Percentiles rank a stretch among this genome's conserved stretches.
Evolutionary conservation across 768 basidiomycete species (phyloP).

Genomic region (Trametes sanguinea): DNA sequence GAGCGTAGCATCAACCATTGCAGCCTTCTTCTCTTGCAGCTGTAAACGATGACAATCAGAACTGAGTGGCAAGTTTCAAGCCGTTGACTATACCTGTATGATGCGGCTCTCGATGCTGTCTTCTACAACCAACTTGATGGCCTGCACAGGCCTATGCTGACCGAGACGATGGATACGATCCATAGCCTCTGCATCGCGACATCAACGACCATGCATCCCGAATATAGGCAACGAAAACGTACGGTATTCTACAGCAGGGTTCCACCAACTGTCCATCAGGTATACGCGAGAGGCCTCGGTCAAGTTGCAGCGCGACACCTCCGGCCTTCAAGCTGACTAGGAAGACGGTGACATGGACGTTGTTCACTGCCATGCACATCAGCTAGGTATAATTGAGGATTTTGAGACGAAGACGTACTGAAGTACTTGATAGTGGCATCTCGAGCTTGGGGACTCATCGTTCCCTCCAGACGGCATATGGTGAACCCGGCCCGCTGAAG

Average conservation of each 20-base stretch:
- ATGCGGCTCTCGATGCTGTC: constrained; percentile 97
- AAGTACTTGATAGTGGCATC: constrained; percentile 95
- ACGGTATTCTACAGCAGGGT: constrained; percentile 93
- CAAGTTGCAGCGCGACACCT: constrained; percentile 86
- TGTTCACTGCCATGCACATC: constrained; percentile 66
- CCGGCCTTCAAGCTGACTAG: constrained; percentile 95
- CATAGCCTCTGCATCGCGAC: constrained; percentile 74
- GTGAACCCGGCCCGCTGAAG: constrained; percentile 90
- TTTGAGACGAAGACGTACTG: constrained; percentile 51
- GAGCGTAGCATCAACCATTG: constrained; percentile 89
- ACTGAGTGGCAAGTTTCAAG: background rate
- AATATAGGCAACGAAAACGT: constrained; percentile 35
- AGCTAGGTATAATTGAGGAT: background rate
- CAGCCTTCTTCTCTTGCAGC: constrained; percentile 97
- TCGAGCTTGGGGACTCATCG: constrained; percentile 95
- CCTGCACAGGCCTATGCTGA: constrained; percentile 91
- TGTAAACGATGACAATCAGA: constrained; percentile 28
- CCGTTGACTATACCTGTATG: constrained; percentile 58
- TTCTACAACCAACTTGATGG: constrained; percentile 92
- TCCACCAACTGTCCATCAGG: constrained; percentile 99
- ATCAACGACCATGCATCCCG: constrained; percentile 5
- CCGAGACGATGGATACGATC: constrained; percentile 96
- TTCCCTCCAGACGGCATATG: constrained; percentile 93
- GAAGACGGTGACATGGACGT: constrained; percentile 95
- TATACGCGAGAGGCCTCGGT: constrained; percentile 93